Percentiles rank a stretch among this genome's conserved stretches.
These are phyloP conservation scores for Aurifilum marmelostoma DNA, from an alignment of 2,329 filamentous ascomycete species.

Conservation along the genomic window DNA sequence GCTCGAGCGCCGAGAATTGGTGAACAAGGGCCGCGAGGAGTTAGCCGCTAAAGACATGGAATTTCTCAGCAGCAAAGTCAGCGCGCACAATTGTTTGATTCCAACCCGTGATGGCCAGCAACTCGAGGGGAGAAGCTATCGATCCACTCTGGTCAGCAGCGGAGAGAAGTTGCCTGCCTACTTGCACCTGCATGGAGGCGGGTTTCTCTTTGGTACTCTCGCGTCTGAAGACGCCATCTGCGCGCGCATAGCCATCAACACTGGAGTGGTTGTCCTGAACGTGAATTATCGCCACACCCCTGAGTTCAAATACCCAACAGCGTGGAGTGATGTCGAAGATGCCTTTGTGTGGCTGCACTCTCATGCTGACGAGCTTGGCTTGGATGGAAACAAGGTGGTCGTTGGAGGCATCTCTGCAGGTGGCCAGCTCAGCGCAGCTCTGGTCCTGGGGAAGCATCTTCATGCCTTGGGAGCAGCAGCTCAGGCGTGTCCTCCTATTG, in stretches of 20 bases:
- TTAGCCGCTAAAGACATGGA: slow-evolving; percentile 19
- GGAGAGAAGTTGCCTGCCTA: slow-evolving; percentile 50
- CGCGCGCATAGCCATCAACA: slow-evolving; percentile 47
- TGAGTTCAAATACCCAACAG: slow-evolving; percentile 53
- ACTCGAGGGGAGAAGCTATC: slow-evolving; percentile 52
- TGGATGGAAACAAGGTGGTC: slow-evolving; percentile 42
- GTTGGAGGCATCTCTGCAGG: slow-evolving; percentile 51
- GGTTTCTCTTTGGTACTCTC: slow-evolving; percentile 59
- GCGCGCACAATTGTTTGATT: slow-evolving; percentile 42
- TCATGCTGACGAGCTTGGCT: slow-evolving; percentile 43
- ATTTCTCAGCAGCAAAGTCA: slow-evolving; percentile 35
- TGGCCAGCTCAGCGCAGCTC: slow-evolving; percentile 41
- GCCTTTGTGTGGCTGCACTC: slow-evolving; percentile 57
- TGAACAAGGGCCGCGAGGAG: slow-evolving; percentile 17
- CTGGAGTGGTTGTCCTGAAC: slow-evolving; percentile 52
- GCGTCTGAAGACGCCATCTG: slow-evolving; percentile 57
- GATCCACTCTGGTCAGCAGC: slow-evolving; percentile 39
- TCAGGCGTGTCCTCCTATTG: slow-evolving; percentile 38
- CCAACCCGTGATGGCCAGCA: slow-evolving; percentile 48
- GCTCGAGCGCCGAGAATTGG: slow-evolving; percentile 7
- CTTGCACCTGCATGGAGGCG: slow-evolving; percentile 58
- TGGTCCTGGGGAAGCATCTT: slow-evolving; percentile 41
- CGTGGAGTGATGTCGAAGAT: slow-evolving; percentile 58
- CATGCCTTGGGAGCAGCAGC: slow-evolving; percentile 31
- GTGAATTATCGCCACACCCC: slow-evolving; percentile 64